Conservation (phyloP, 2,329 filamentous ascomycete genomes). For the Alternaria incomplexa region DNA sequence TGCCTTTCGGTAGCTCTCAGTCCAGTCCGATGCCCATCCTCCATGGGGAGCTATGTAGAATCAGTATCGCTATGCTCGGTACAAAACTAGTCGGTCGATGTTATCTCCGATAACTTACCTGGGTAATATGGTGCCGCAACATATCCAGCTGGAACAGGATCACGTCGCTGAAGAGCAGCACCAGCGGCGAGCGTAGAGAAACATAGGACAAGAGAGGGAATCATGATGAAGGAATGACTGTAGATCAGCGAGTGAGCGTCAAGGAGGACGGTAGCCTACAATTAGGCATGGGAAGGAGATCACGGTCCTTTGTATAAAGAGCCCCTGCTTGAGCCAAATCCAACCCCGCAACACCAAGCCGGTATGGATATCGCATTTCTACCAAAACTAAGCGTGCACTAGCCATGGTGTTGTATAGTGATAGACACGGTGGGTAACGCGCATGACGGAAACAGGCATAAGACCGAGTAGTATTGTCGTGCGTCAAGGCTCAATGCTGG, state of each 20-base stretch:
- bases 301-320: constrained; percentile 8
- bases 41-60: constrained; percentile 63
- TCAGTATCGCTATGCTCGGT: neutral
- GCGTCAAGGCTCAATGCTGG: neutral
- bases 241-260: constrained; percentile 1
- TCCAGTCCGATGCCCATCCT: constrained; percentile 74
- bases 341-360: constrained; percentile 15
- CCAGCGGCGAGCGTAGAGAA: constrained; percentile 27
- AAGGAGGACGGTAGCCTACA: constrained; percentile 4
- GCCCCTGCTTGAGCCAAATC: neutral
- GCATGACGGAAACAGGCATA: constrained; percentile 4
- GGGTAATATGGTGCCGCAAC: constrained; percentile 70
- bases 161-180: constrained; percentile 39
- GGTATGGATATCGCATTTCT: neutral
- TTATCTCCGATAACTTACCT: constrained; percentile 10
- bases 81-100: neutral
- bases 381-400: constrained; percentile 9
- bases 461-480: constrained; percentile 5
- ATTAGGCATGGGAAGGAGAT: neutral
- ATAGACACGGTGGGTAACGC: constrained; percentile 1
- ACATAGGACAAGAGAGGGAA: constrained; percentile 28
- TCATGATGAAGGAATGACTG: constrained; percentile 24
- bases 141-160: constrained; percentile 43
- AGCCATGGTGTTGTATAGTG: constrained; percentile 12
- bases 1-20: constrained; percentile 72